Percentiles rank a stretch among this genome's conserved stretches.
Evolutionary conservation across 1,139 yeast species (phyloP).

Genomic region (Sugiyamaella japonica): DNA sequence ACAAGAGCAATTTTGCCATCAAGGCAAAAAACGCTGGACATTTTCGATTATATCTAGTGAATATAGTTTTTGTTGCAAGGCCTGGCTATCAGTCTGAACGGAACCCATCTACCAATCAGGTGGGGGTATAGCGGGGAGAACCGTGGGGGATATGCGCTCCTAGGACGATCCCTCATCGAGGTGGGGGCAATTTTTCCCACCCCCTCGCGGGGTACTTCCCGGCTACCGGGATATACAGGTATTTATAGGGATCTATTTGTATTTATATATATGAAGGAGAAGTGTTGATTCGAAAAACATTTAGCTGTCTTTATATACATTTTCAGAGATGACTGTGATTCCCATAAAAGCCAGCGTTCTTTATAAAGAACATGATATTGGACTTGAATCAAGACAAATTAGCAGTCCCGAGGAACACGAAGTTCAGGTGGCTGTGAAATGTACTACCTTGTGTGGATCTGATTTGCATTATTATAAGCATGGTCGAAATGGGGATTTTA

Average conservation of each 20-base stretch:
- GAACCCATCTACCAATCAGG: neutral
- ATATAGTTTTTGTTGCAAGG: too few relatives aligned
- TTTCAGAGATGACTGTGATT: slow-evolving; percentile 9
- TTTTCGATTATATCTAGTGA: neutral
- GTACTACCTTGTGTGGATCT: slow-evolving; percentile 33
- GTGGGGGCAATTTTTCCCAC: neutral
- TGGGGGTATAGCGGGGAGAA: slow-evolving; percentile 1
- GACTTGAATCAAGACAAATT: slow-evolving; percentile 27
- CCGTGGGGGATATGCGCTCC: slow-evolving; percentile 5
- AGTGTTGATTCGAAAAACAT: neutral
- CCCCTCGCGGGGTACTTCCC: neutral
- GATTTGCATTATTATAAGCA: slow-evolving; percentile 32
- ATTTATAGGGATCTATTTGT: neutral
- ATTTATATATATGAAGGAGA: neutral
- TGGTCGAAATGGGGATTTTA: slow-evolving; percentile 32
- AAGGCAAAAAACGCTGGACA: slow-evolving; percentile 39
- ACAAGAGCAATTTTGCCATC: slow-evolving; percentile 46
- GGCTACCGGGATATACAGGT: slow-evolving; percentile 1
- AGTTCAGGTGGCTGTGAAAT: slow-evolving; percentile 61
- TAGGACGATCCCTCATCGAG: neutral
- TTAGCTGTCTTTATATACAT: neutral
- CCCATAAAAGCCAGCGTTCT: slow-evolving; percentile 28
- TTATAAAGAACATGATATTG: slow-evolving; percentile 26
- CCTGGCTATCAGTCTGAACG: neutral
- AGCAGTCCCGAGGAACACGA: slow-evolving; percentile 28